Evolutionary conservation across 164 flowering plant species (phyloP).

Genomic region (Umbilicus rupestris): DNA sequence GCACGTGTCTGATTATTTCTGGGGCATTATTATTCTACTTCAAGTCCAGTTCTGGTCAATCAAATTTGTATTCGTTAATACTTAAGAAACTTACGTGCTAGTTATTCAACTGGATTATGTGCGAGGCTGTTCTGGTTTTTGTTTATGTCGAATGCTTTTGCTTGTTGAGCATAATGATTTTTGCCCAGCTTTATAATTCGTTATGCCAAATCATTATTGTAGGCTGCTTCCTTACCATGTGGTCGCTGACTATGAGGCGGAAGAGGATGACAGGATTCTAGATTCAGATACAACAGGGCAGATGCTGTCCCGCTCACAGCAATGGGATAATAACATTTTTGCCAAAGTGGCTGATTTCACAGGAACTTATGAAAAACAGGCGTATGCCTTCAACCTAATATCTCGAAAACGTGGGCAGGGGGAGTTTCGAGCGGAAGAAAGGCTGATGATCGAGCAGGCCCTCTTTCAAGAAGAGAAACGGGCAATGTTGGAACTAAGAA

Average conservation of each 20-base stretch:
- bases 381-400: conserved; percentile 76
- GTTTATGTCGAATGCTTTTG: neutral
- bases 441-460: conserved; percentile 86
- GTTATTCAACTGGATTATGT: neutral
- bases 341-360: conserved; percentile 80
- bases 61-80: neutral
- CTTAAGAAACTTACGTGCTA: neutral
- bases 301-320: conserved; percentile 83
- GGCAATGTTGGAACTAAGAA: conserved; percentile 48
- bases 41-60: neutral
- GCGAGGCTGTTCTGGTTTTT: neutral
- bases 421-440: conserved; percentile 87
- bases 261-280: conserved; percentile 92
- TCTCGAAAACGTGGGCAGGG: conserved; percentile 65
- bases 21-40: no score
- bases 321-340: conserved; percentile 91
- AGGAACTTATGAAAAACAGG: conserved; percentile 89
- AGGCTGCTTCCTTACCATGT: conserved; percentile 95
- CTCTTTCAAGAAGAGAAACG: conserved; percentile 85
- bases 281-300: conserved; percentile 87
- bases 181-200: neutral
- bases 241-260: conserved; percentile 98
- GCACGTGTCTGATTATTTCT: no score
- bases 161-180: neutral
- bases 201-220: conserved; percentile 13